Evolutionary conservation across 2,329 filamentous ascomycete genomes (phyloP), one percentile per base, ranked within the genome.

Genomic region (Alternaria panax): DNA sequence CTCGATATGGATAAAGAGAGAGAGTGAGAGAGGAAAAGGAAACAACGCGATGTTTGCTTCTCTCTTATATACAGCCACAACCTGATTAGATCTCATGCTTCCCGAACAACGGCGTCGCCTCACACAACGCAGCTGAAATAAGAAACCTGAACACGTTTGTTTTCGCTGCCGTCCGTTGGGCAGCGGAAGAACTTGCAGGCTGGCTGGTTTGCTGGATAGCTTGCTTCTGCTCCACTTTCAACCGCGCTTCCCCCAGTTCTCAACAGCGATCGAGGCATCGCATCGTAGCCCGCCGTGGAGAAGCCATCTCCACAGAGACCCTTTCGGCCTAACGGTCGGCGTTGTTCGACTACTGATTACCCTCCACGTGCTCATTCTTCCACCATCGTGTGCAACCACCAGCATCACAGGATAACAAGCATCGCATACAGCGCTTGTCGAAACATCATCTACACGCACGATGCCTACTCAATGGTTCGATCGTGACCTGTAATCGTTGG

Each of bases 101-200:
- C 45, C 30, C 45, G 45, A 12, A 48, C 8, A 48, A 48, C 45
- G 45, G 45, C 45, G 30, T 22, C 45, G 45, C 45, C 45, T 47
- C 45, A 47, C 45, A 32, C 30, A 47, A 47, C 45, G 28, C 12
- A 18, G 14, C 28, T 36, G 30, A 20, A 48, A 48, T 36, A 48
- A 48, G 45, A 48, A 48, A 48, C 45, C 22, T 48, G 45, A 36
- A 34, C 30, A 20, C 28, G 28, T 48, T 48, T 36, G 30, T 48
- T 48, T 48, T 48, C 45, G 45, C 22, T 16, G 45, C 45, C 30
- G 45, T 48, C 28, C 45, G 45, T 48, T 48, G 45, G 45, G 30
- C 30, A 24, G 45, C 45, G 45, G 14, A 20, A 34, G 22, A 30
- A 36, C 20, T 34, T 30, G 30, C 45, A 24, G n/a, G 45, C 43